Base-by-base conservation (phyloP, 176 grass and related monocot species). In the Rhynchospora pubera region DNA sequence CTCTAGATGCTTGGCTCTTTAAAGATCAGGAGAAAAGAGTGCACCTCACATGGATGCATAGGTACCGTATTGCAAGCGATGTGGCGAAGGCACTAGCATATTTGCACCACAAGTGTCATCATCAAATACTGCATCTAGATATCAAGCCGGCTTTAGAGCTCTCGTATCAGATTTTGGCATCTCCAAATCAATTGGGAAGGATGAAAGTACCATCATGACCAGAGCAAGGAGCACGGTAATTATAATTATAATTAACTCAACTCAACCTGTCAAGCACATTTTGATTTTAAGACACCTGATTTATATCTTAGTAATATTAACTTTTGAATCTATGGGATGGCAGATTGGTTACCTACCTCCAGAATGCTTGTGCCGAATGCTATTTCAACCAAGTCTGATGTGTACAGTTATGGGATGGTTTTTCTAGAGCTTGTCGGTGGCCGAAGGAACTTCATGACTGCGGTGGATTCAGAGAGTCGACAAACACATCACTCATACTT, bases 391-490 rank as follows among this genome's bases (percentile, higher is more conserved):
- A 88, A 88, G 77, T 88, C 59, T 51, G 91, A 93, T 86, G 87
- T 90, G 46, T 93, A 90, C 83, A 90, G 91, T 84, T 90, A 90
- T 78, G 91, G 91, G 47, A 85, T 91, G 85, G 87, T 86, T 78
- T 79, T 89, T 42, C 77, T 89, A 11, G 92, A 94, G 85, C 83
- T 94, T 43, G 82, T 91, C 63, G 71, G 55, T 47, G 92, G 87
- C 0, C 78, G 87, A 9, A 80, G 84, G 45, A 81, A 79, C 66
- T 70, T 91, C 12, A 69, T 62, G 78, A 16, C 69, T 63, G 22
- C 18, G 9, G 14, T 12, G 22, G 82, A 45, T 83, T 5, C 45
- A 52, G 11, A 24, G 8, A 58, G 18, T 22, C 10, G 32, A 26
- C 13, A 39, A 39, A 44, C 9, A 8, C 43, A 53, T 45, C 62